These are phyloP conservation scores for Psilocybe mexicana DNA, from an alignment of 1,284 basidiomycete genomes.

Conservation along the genomic window DNA sequence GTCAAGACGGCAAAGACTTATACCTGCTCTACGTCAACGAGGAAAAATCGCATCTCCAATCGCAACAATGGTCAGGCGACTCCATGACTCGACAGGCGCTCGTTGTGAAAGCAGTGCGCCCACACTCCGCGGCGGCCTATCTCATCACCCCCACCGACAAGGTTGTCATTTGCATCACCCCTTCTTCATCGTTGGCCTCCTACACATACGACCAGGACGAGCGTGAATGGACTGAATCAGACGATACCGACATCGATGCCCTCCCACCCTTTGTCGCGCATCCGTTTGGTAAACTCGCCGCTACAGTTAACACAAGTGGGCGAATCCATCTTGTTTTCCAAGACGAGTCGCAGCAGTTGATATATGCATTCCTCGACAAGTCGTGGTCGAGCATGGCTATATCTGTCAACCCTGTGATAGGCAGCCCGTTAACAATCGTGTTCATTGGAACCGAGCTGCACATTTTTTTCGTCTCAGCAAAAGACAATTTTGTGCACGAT, in stretches of 20 bases:
- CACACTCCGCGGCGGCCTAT: constrained; percentile 7
- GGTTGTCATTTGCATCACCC: constrained; percentile 2
- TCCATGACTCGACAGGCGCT: neutral
- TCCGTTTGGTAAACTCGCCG: constrained; percentile 5
- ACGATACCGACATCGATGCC: neutral
- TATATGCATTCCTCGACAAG: neutral
- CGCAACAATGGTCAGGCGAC: constrained; percentile 2
- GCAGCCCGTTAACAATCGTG: constrained; percentile 1
- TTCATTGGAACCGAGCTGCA: neutral
- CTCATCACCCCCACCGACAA: neutral
- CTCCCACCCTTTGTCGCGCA: neutral
- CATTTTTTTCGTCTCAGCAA: constrained; percentile 8
- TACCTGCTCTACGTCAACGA: constrained; percentile 3
- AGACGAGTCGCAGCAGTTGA: neutral
- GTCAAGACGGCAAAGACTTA: neutral
- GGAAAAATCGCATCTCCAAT: constrained; percentile 6
- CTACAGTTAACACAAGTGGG: neutral
- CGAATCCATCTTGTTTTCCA: constrained; percentile 1
- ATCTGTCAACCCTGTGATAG: neutral
- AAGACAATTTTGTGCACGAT: constrained; percentile 4
- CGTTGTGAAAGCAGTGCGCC: constrained; percentile 1
- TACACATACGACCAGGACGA: constrained; percentile 6
- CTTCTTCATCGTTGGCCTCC: neutral
- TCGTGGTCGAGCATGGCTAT: neutral
- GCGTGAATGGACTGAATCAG: neutral